Evolutionary conservation across 169 alveolate species (phyloP), one percentile per base, ranked within the genome.

Genomic region (Plasmodium cynomolgi): DNA sequence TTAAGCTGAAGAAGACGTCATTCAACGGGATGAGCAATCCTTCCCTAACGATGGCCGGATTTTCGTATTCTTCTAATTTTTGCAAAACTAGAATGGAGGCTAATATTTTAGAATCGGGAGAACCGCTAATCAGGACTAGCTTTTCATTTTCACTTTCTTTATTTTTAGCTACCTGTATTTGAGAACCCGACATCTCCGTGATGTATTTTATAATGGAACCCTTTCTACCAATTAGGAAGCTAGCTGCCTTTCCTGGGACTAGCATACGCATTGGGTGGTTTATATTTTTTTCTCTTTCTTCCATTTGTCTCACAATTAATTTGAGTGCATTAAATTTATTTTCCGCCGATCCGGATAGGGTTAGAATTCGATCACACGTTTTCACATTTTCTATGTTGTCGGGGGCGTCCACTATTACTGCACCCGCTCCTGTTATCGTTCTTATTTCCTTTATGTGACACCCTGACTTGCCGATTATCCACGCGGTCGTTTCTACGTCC

Each of bases 81-180:
- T 86, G 93, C 41, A 86, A 44, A 50, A 86, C 85, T 29, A 86
- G 23, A 13, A 86, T 50, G 41, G 93, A 86, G 26, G 93, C 93
- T 77, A 86, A 77, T 1, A 86, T 86, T 47, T 86, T 86, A n/a
- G 93, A 50, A 54, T 86, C 93, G 23, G 93, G 93, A 33, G 93
- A 86, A 54, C 93, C 93, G 44, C 86, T 86, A 56, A 86, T 86
- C 26, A 86, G 44, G 47, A 86, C 93, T 77, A 86, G 71, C 39
- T 86, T 86, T 77, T 86, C 93, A 86, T 86, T 86, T 86, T 86
- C 86, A 86, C 93, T 86, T 50, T 86, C 93, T 77, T 86, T 86
- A 86, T 86, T 86, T 86, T 86, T 86, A 5, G 93, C 93, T 54
- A 86, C 93, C 68, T 86, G 93, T 75, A 86, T 86, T 77, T 86